phyloP scores from a whole-genome alignment of 1,139 yeast genomes.

The Geotrichum macrosporum region DNA sequence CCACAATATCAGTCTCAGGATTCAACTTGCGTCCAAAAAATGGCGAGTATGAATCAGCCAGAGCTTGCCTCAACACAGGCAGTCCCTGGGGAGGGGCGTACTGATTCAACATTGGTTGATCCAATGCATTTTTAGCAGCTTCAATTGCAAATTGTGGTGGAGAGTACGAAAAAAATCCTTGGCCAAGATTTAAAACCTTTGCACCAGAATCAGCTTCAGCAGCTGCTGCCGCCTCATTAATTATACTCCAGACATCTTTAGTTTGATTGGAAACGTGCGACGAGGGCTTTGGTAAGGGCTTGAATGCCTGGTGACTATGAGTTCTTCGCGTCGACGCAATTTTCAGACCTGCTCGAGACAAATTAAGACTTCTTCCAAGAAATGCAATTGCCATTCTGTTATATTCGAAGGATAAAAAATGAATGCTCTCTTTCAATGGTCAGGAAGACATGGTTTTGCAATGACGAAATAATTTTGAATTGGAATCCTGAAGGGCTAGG shows the following conservation, averaged over 20 bases:
- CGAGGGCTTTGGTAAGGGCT: conserved; percentile 27
- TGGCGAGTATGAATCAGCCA: conserved; percentile 67
- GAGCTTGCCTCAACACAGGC: conserved; percentile 63
- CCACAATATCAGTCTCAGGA: conserved; percentile 59
- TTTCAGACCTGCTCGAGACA: too few species aligned
- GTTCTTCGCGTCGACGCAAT: too few species aligned
- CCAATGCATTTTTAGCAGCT: conserved; percentile 76
- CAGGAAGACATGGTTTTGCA: too few species aligned
- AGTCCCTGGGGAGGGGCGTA: conserved; percentile 90
- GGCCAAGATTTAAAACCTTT: conserved; percentile 83
- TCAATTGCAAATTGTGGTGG: conserved; percentile 90
- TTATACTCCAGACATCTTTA: conserved; percentile 90
- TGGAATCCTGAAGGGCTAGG: too few species aligned
- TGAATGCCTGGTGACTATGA: too few species aligned
- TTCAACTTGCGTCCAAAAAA: conserved; percentile 55
- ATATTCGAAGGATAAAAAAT: too few species aligned
- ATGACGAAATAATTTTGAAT: too few species aligned
- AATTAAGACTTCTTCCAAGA: too few species aligned
- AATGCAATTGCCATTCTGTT: too few species aligned
- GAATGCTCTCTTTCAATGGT: too few species aligned
- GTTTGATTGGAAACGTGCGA: conserved; percentile 30
- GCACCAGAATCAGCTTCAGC: conserved; percentile 63
- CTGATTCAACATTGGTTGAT: conserved; percentile 72
- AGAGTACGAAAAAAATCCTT: conserved; percentile 91
- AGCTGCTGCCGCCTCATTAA: conserved; percentile 90